Conservation (phyloP, 2,329 filamentous ascomycete species). For the Pseudogymnoascus sp. region DNA sequence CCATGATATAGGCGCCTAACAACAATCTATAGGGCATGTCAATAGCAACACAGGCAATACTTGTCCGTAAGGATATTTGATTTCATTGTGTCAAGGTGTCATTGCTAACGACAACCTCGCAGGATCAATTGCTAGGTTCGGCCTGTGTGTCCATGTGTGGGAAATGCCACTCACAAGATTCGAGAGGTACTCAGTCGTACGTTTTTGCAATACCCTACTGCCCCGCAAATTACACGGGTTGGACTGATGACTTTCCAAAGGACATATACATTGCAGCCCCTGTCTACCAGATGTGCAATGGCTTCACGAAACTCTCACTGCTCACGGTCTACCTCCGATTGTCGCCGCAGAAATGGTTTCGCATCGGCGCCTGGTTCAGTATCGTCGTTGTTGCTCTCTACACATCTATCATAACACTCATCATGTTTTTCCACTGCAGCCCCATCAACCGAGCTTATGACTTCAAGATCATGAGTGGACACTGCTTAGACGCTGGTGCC, state of each 20-base stretch:
- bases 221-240: neutral
- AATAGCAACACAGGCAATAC: slow-evolving; percentile 7
- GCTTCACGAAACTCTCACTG: slow-evolving; percentile 31
- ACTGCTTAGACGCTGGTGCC: slow-evolving; percentile 37
- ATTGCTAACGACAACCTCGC: neutral
- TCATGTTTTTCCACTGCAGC: slow-evolving; percentile 31
- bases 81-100: neutral
- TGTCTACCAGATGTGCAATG: slow-evolving; percentile 30
- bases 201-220: neutral
- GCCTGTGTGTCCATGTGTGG: slow-evolving; percentile 14
- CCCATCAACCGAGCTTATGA: slow-evolving; percentile 30
- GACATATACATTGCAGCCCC: slow-evolving; percentile 11
- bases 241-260: slow-evolving; percentile 8
- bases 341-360: slow-evolving; percentile 30
- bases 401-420: slow-evolving; percentile 28
- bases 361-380: slow-evolving; percentile 24
- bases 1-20: neutral
- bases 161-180: slow-evolving; percentile 15
- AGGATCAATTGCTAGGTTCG: slow-evolving; percentile 3
- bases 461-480: slow-evolving; percentile 23
- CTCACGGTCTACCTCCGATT: slow-evolving; percentile 32
- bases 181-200: slow-evolving; percentile 12
- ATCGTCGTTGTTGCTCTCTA: slow-evolving; percentile 27
- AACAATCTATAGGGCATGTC: neutral
- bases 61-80: neutral